Evolutionary conservation across 208 protist genomes (phyloP).

Genomic region (Leishmania braziliensis): DNA sequence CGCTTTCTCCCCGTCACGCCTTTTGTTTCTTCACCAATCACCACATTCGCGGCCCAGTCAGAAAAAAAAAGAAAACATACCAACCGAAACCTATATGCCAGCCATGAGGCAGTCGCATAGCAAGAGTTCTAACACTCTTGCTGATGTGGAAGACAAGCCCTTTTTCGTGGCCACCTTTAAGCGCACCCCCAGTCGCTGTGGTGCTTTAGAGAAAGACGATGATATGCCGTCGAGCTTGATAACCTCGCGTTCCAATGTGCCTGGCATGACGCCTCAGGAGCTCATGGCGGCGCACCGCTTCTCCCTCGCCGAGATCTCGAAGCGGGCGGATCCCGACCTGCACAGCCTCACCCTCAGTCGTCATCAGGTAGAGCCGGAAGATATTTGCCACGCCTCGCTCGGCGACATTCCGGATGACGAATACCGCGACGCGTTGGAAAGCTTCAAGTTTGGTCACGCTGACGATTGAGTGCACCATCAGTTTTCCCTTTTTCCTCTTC

Average conservation of each 20-base stretch:
- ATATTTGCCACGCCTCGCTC: slow-evolving; percentile 20
- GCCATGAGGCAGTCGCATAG: slow-evolving; percentile 5
- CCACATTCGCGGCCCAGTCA: too few species aligned
- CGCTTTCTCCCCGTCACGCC: not conserved
- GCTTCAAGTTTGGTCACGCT: slow-evolving; percentile 48
- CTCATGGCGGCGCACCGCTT: slow-evolving; percentile 62
- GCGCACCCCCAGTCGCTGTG: slow-evolving; percentile 25
- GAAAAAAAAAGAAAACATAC: not conserved
- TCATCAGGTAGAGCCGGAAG: slow-evolving; percentile 59
- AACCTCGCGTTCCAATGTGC: slow-evolving; percentile 56
- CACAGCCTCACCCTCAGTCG: slow-evolving; percentile 81
- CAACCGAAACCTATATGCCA: not conserved
- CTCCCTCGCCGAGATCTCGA: slow-evolving; percentile 47
- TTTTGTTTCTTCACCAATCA: not conserved
- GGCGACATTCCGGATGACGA: slow-evolving; percentile 41
- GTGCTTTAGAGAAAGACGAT: slow-evolving; percentile 21
- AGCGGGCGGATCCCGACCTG: slow-evolving; percentile 38
- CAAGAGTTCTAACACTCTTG: slow-evolving; percentile 13
- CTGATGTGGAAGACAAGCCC: slow-evolving; percentile 28
- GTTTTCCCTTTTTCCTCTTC: not conserved
- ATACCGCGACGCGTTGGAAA: slow-evolving; percentile 43
- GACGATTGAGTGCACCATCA: slow-evolving; percentile 2
- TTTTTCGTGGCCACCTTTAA: slow-evolving; percentile 58
- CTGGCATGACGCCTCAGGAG: slow-evolving; percentile 64
- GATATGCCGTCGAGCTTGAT: slow-evolving; percentile 47